Evolutionary conservation across 352 stramenopile genomes (phyloP), one percentile per base, ranked within the genome.

Genomic region (Globisporangium recalcitrans): DNA sequence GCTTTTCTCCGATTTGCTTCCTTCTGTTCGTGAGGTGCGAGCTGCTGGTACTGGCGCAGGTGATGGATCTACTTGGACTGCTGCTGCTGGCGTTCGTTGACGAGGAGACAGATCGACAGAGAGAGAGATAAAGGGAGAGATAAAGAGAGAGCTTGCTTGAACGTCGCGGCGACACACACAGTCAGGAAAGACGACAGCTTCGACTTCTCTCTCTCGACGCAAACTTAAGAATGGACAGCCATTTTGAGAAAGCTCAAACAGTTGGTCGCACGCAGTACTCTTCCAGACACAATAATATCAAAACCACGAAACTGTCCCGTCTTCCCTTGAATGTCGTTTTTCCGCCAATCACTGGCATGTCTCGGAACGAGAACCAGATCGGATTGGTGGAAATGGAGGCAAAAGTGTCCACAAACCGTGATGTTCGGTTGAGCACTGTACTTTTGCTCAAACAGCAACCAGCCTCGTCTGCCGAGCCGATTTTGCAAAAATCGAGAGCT

Each of bases 141-240:
- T 11, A 42, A 11, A 42, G 36, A 42, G 36, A 42, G 36, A 42
- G 36, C 13, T 42, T 47, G 36, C 36, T 42, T 42, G 36, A 34
- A 60, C 24, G 53, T 24, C 34, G 53, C 31, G 31, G 48, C 22
- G n/a, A n/a, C n/a, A n/a, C n/a, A n/a, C n/a, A n/a, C n/a, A n/a
- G n/a, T n/a, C n/a, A n/a, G n/a, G n/a, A n/a, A n/a, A n/a, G n/a
- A n/a, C 24, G 29, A 21, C 5, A n/a, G 27, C 54, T 60, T 22
- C 31, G 11, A 31, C 46, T 63, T 64, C 31, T 58, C 24, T 29
- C 32, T 40, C 44, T 58, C 58, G 47, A 49, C 58, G 56, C 46
- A 21, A 64, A 56, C 52, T 64, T 42, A 49, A 64, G 32, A 64
- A 56, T 64, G 58, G 44, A 52, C 9, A 36, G 22, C 57, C 57